Percentiles rank a stretch among this genome's conserved stretches.
These are phyloP conservation scores for Boletus huronensis DNA, from an alignment of 768 basidiomycete species.

Conservation along the genomic window DNA sequence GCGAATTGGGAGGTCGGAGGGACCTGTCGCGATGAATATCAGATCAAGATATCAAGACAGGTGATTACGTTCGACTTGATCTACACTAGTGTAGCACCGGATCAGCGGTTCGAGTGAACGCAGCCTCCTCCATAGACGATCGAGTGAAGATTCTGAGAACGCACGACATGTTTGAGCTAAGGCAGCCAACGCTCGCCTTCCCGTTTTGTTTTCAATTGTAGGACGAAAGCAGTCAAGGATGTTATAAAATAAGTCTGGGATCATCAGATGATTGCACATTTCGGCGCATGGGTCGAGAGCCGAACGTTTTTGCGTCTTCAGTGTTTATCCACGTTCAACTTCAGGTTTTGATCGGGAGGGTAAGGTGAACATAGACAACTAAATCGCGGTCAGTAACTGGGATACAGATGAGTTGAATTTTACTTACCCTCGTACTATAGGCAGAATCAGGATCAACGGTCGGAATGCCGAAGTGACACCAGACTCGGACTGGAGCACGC, in stretches of 20 bases:
- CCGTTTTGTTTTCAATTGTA: background rate
- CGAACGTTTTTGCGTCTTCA: background rate
- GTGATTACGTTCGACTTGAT: background rate
- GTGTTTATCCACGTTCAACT: background rate
- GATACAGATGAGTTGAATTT: background rate
- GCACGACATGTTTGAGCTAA: constrained; percentile 10
- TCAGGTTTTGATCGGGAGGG: background rate
- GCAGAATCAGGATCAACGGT: background rate
- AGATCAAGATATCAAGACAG: background rate
- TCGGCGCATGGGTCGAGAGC: background rate
- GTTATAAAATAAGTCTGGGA: constrained; percentile 9
- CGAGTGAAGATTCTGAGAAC: constrained; percentile 9
- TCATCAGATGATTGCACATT: background rate
- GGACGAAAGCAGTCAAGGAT: constrained; percentile 6
- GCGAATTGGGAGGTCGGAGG: constrained; percentile 4
- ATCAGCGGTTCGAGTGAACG: constrained; percentile 12
- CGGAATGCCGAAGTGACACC: no score
- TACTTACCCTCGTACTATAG: background rate
- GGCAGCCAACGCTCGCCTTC: background rate
- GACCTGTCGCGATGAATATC: background rate
- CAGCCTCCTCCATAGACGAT: constrained; percentile 9
- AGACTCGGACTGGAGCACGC: background rate
- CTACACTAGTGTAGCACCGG: constrained; percentile 1
- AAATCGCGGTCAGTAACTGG: background rate
- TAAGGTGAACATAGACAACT: background rate